Base-by-base conservation (phyloP, 805 yeast species). In the Pichia rugopelliculosa region DNA sequence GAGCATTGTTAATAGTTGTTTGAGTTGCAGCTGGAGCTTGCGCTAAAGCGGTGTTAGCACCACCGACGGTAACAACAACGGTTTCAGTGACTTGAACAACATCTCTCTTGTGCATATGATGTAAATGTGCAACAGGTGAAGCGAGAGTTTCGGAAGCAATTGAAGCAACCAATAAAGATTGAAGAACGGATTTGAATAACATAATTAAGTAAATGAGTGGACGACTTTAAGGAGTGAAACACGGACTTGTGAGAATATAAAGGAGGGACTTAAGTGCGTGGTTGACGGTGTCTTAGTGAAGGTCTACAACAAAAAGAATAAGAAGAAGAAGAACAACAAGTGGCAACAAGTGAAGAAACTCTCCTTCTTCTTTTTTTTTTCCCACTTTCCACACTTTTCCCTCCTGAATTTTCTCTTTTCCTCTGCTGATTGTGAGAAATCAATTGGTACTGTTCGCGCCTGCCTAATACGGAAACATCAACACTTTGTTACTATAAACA, bases 41-140 rank as follows among this genome's bases (percentile, higher is more conserved):
- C 24, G 64, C 48, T 30, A 62, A 49, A 43, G 69, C 59, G 26
- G 65, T 54, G 45, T 63, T 60, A 42, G 60, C 60, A 45, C 59
- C 68, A 52, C 58, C 68, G 38, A 70, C 75, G 9, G 77, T 73
- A 46, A 77, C 80, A 48, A 73, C 64, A 42, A 74, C 75, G 48
- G 77, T 71, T 57, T 64, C 60, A 56, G 77, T 72, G 55, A 74
- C 71, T 53, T 73, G 76, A 49, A 69, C 71, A 48, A 72, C 77
- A 46, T 69, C 71, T 57, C 70, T 80, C 71, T 81, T 79, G 62
- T 78, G 79, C 53, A 66, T 65, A 60, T 75, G 76, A 67, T 84
- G 88, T 54, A 72, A 76, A 56, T 77, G 84, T 48, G 70, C 73
- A 46, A 77, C 68, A 50, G 88, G 87, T 46, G 76, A 78, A 52